Conservation (phyloP, 2,329 filamentous ascomycete species). For the Onygenales sp. region DNA sequence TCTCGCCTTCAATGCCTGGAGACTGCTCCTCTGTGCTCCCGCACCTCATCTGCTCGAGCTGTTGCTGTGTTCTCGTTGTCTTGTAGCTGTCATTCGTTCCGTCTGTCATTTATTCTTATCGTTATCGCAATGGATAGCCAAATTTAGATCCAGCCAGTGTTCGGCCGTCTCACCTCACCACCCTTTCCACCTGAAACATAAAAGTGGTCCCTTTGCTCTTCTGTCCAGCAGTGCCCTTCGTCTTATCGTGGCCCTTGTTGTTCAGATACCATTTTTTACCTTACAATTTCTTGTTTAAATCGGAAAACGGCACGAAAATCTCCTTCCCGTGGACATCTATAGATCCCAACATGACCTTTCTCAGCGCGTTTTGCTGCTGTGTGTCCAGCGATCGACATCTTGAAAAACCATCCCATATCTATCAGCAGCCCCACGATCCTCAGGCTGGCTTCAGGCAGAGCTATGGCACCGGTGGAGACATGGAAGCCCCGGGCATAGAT, state of each 20-base stretch:
- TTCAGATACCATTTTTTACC: not conserved
- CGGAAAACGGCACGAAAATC: not conserved
- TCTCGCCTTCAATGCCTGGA: not conserved
- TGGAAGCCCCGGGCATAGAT: slow-evolving; percentile 10
- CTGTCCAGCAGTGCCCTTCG: not conserved
- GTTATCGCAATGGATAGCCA: not conserved
- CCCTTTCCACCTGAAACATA: not conserved
- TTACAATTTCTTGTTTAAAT: too few species aligned
- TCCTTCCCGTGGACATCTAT: not conserved
- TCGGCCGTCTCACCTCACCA: not conserved
- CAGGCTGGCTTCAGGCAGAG: slow-evolving; percentile 6
- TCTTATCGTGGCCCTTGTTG: not conserved
- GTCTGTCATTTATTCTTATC: not conserved
- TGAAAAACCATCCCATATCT: slow-evolving; percentile 1
- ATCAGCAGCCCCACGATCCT: not conserved
- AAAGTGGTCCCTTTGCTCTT: not conserved
- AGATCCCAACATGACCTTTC: slow-evolving; percentile 14
- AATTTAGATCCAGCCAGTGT: not conserved
- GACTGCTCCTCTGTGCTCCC: not conserved
- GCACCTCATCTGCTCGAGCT: not conserved
- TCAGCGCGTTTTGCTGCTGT: slow-evolving; percentile 18
- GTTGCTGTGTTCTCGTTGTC: not conserved
- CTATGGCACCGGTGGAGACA: slow-evolving; percentile 7
- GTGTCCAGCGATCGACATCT: slow-evolving; percentile 8
- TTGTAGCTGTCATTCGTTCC: not conserved